Evolutionary conservation across 345 rosid genomes (phyloP), one percentile per base, ranked within the genome.

Genomic region (Citrus hindsii): DNA sequence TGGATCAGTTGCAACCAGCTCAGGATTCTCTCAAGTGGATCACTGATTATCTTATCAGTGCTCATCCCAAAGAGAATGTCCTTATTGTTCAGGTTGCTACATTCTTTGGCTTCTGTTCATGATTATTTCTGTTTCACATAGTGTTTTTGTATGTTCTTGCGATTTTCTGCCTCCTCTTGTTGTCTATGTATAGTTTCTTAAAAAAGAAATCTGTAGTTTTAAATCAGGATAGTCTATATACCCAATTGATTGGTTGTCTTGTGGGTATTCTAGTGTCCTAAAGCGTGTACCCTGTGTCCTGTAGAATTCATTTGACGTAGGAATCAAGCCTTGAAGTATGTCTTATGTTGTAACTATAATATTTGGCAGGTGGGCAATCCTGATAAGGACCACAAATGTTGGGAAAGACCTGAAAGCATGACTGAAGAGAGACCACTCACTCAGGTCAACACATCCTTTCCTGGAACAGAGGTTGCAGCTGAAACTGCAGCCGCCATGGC

Each of bases 401-500:
- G 99, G 99, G 91, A 92, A 27, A 96, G 97, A 83, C 99, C 99
- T 2, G 99, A 96, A 82, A 75, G 65, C 1, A 96, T 96, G 98
- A 85, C 81, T 0, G 92, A 81, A 90, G 84, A 89, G 85, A 90
- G 99, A 83, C 97, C 99, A 4, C 87, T 92, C 14, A 82, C 83
- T 46, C 90, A 88, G 82, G 87, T 96, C 70, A 92, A 94, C 73
- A 64, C 80, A 35, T 82, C 97, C 14, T 75, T 72, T 82, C 97
- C 98, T 1, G 99, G 99, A 74, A 79, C 95, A 1, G 99, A 96
- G 35, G 98, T 94, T 86, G 99, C 98, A 65, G 99, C 98, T 25
- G 98, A 97, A 83, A 91, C 98, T 71, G 98, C 99, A 19, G 99
- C 98, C 33, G 99, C 98, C 35, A 84, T 97, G 94, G 98, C 99